Evolutionary conservation across 371 early-diverging fungal species (phyloP), one percentile per base, ranked within the genome.

Genomic region (Mucor saturninus): DNA sequence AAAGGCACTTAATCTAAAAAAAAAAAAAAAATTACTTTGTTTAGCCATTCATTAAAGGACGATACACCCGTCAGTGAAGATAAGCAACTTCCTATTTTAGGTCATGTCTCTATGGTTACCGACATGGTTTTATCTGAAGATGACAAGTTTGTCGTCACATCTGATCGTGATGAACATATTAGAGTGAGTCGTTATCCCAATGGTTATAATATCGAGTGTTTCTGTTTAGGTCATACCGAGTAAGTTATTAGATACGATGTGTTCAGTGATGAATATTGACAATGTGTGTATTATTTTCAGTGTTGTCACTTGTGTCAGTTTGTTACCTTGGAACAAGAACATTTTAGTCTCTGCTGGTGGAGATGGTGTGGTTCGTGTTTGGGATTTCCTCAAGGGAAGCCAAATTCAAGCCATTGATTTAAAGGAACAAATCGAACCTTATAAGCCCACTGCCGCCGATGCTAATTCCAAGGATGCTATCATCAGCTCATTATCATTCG

Each of bases 121-220:
- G 95, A 92, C 65, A 82, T 97, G 81, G 91, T 72, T 2, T 68
- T 89, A 51, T 77, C 83, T 46, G 54, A 75, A 4, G 81, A 86
- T 60, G 84, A 88, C 66, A 86, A 84, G 65, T 87, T 79, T 45
- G 69, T 97, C 21, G 74, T 97, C 50, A 94, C 98, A 7, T 86
- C 93, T 60, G 98, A 98, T 76, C 92, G 98, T 43, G 98, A 98
- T 78, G 97, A 98, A 62, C 96, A 98, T 71, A 88, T 98, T 60
- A 88, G 98, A 26, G 86, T 97, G 42, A 93, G 93, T 62, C 81
- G 79, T 45, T 97, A 88, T 72, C 98, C 98, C 13, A 90, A 91
- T 59, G 84, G 91, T 0, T 94, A 92, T 68, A 93, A 90, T 68
- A 95, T 98, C 67, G 87, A 94, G 60, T 72, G 86, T 3, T 97